Evolutionary conservation across 768 basidiomycete genomes (phyloP).

Genomic region (Suillus clintonianus): DNA sequence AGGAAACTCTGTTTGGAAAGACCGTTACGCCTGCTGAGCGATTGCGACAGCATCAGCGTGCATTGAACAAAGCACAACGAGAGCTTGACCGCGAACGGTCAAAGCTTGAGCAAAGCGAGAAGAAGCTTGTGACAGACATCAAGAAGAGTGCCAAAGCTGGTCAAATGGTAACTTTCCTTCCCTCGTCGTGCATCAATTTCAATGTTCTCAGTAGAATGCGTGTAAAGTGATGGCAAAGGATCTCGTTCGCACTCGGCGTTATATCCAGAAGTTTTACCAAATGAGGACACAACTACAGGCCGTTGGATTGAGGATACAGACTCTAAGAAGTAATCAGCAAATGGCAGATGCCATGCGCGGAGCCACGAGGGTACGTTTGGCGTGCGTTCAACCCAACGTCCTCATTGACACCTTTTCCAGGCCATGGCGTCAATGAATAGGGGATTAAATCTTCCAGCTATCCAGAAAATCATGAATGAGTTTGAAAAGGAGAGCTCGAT

Average conservation of each 20-base stretch:
- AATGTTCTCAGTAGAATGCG: constrained; percentile 67
- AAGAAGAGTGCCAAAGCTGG: constrained; percentile 95
- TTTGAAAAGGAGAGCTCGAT: constrained; percentile 96
- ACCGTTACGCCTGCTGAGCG: constrained; percentile 95
- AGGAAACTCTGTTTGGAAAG: constrained; percentile 96
- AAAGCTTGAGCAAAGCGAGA: constrained; percentile 95
- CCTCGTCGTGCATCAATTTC: constrained; percentile 11
- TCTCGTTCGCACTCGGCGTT: constrained; percentile 91
- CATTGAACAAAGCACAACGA: constrained; percentile 94
- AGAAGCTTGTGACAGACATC: constrained; percentile 94
- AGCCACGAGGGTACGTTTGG: constrained; percentile 80
- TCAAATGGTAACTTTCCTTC: constrained; percentile 69
- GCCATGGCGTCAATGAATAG: constrained; percentile 99
- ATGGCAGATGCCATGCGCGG: constrained; percentile 99
- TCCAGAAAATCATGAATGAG: constrained; percentile 96
- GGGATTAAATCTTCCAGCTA: constrained; percentile 91
- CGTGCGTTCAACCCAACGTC: constrained; percentile 1
- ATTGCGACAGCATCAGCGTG: constrained; percentile 93
- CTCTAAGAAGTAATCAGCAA: constrained; percentile 94
- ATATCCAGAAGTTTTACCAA: constrained; percentile 97
- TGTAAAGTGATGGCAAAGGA: constrained; percentile 99
- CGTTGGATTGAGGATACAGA: constrained; percentile 92
- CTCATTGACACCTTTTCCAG: constrained; percentile 41
- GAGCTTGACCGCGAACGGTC: constrained; percentile 95
- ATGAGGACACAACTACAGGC: constrained; percentile 99